Conservation (phyloP, 2,329 filamentous ascomycete genomes). For the Clonostachys rhizophaga region DNA sequence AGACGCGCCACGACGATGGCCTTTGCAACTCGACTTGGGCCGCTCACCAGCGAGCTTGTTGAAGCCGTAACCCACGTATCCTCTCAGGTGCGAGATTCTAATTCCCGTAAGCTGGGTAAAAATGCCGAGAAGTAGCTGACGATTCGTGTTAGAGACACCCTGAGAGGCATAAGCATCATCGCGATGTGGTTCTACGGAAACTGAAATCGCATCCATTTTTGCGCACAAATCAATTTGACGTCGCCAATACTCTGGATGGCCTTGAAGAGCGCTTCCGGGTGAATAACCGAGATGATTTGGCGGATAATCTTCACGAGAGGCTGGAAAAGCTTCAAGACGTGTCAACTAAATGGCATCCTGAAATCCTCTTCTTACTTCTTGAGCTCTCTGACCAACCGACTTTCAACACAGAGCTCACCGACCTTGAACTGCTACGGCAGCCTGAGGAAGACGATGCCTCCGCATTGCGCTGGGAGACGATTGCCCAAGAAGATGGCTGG, state of each 20-base stretch:
- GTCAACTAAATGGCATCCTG: conserved; percentile 65
- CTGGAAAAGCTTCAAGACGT: conserved; percentile 2
- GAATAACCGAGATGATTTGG: conserved; percentile 72
- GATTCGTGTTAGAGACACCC: conserved; percentile 11
- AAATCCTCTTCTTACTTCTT: conserved; percentile 73
- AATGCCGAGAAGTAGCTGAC: conserved; percentile 1
- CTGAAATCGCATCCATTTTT: conserved; percentile 52
- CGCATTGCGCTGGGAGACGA: conserved; percentile 71
- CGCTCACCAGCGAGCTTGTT: conserved; percentile 68
- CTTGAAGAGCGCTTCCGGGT: conserved; percentile 85
- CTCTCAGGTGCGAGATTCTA: conserved; percentile 33
- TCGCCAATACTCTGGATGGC: conserved; percentile 60
- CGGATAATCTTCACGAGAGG: conserved; percentile 60
- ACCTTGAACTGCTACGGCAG: conserved; percentile 49
- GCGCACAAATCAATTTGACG: conserved; percentile 72
- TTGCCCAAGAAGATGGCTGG: conserved; percentile 72
- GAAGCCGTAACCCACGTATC: conserved; percentile 54
- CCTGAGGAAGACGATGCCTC: conserved; percentile 36
- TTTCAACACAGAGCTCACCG: conserved; percentile 60
- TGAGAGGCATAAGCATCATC: conserved; percentile 34
- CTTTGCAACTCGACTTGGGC: conserved; percentile 59
- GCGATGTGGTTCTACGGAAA: conserved; percentile 43
- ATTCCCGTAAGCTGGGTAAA: no score
- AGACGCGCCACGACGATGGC: conserved; percentile 51
- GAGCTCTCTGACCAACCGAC: conserved; percentile 78